Conservation (phyloP, 352 stramenopile genomes). For the Phytopythium delawarense region DNA sequence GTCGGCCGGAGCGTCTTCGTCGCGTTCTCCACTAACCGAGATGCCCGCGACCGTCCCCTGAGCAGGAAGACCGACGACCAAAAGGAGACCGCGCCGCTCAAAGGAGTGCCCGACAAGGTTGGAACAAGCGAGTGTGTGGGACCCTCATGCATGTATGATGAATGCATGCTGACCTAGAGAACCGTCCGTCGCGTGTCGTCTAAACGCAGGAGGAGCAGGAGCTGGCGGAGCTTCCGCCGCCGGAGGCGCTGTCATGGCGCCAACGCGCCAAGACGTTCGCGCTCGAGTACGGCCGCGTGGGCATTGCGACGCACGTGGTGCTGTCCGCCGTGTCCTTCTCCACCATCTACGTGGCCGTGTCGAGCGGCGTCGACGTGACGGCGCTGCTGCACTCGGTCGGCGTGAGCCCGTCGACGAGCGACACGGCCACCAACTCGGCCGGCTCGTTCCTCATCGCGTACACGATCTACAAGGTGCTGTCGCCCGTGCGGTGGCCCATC, state of each 20-base stretch:
- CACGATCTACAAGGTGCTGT: conserved; percentile 74
- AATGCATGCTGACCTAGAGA: background rate
- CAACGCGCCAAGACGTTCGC: conserved; percentile 78
- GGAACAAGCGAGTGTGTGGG: background rate
- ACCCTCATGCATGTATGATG: background rate
- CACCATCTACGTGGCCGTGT: conserved; percentile 66
- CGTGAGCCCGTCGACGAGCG: conserved; percentile 31
- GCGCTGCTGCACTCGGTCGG: conserved; percentile 45
- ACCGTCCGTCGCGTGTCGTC: background rate
- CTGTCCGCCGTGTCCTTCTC: conserved; percentile 75
- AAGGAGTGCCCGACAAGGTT: conserved; percentile 13
- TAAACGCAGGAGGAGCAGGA: conserved; percentile 16
- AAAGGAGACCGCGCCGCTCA: conserved; percentile 34
- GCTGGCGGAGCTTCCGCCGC: conserved; percentile 8
- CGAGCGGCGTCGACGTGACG: conserved; percentile 63
- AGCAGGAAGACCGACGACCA: conserved; percentile 13
- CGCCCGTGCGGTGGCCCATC: conserved; percentile 74
- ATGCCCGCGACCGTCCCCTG: background rate
- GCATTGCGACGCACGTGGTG: conserved; percentile 71
- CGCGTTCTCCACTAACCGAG: conserved; percentile 3
- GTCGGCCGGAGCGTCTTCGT: background rate
- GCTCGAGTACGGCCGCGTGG: conserved; percentile 76
- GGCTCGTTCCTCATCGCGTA: conserved; percentile 81
- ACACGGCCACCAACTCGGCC: conserved; percentile 51
- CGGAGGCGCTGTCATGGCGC: conserved; percentile 37